These are phyloP conservation scores for Eimeria praecox DNA, from an alignment of 169 alveolate species.

Conservation along the genomic window DNA sequence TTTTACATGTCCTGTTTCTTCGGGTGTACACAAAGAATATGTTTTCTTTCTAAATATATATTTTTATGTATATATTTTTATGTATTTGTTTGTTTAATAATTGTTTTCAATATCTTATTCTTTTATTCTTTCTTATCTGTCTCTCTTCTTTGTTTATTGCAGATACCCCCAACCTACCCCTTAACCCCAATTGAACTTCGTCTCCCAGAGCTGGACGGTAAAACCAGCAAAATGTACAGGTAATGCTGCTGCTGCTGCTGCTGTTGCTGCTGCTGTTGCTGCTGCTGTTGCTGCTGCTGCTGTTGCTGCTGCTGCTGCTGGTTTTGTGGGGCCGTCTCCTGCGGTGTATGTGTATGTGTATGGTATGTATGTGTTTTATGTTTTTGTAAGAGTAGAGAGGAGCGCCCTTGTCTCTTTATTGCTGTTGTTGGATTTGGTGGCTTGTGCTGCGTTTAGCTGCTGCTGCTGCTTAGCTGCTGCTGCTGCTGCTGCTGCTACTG, in stretches of 20 bases:
- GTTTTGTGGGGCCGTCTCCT: too few species aligned
- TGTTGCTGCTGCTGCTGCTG: not conserved
- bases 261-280: not conserved
- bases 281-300: not conserved
- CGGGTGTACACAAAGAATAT: too few species aligned
- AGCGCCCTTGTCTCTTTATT: not conserved
- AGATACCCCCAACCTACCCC: slow-evolving; percentile 98
- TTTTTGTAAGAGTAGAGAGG: too few species aligned
- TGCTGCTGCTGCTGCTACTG: not conserved
- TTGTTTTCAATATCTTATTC: too few species aligned
- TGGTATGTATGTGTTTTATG: too few species aligned
- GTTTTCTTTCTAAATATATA: too few species aligned
- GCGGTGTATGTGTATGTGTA: too few species aligned
- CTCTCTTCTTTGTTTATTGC: not conserved
- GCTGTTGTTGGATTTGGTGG: not conserved
- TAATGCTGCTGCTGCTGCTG: not conserved
- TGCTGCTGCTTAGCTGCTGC: not conserved
- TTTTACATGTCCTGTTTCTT: too few species aligned
- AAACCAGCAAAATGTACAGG: slow-evolving; percentile 98
- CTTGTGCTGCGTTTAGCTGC: not conserved
- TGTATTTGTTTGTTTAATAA: not conserved
- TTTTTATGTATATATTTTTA: too few species aligned
- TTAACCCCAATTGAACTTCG: slow-evolving; percentile 97
- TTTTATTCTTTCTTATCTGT: not conserved
- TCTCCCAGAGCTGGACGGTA: slow-evolving; percentile 98